A percentile compares a stretch with the other conserved stretches of the same genome.
These are phyloP conservation scores for Stramenopiles sp. DNA, from an alignment of 352 stramenopile genomes.

Conservation along the genomic window DNA sequence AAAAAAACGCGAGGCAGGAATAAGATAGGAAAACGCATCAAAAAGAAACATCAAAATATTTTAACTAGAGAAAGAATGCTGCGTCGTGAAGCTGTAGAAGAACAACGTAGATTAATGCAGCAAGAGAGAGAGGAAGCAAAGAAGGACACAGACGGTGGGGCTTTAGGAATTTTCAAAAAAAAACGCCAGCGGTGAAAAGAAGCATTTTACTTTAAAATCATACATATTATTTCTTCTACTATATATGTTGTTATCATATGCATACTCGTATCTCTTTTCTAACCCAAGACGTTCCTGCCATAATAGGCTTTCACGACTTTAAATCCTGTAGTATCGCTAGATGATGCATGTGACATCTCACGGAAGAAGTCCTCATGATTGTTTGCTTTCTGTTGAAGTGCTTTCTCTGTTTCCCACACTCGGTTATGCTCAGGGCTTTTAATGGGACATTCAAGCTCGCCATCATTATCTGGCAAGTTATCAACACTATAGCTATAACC, in stretches of 20 bases:
- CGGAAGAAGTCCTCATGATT: conserved; percentile 80
- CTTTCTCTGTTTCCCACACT: conserved; percentile 40
- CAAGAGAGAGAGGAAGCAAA: conserved; percentile 47
- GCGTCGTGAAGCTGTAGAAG: conserved; percentile 37
- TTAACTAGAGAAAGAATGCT: conserved; percentile 77
- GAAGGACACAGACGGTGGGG: conserved; percentile 27
- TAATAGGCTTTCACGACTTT: too few relatives aligned
- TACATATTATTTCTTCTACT: too few relatives aligned
- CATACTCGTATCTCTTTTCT: too few relatives aligned
- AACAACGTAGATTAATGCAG: conserved; percentile 32
- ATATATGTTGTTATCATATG: too few relatives aligned
- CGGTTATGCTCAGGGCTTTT: conserved; percentile 24
- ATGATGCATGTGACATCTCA: conserved; percentile 30
- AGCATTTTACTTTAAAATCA: too few relatives aligned
- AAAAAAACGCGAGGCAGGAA: conserved; percentile 89
- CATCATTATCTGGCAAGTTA: conserved; percentile 23
- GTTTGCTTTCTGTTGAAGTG: conserved; percentile 53
- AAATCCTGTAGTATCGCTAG: too few relatives aligned
- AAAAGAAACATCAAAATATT: conserved; percentile 94
- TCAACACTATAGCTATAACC: conserved; percentile 67
- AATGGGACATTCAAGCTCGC: background rate
- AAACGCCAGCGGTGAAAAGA: too few relatives aligned
- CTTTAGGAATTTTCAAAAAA: background rate
- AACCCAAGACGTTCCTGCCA: too few relatives aligned
- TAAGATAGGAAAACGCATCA: conserved; percentile 82